Percentiles rank a stretch among this genome's conserved stretches.
Evolutionary conservation across 768 basidiomycete species (phyloP).

Genomic region (Suillus luteus): DNA sequence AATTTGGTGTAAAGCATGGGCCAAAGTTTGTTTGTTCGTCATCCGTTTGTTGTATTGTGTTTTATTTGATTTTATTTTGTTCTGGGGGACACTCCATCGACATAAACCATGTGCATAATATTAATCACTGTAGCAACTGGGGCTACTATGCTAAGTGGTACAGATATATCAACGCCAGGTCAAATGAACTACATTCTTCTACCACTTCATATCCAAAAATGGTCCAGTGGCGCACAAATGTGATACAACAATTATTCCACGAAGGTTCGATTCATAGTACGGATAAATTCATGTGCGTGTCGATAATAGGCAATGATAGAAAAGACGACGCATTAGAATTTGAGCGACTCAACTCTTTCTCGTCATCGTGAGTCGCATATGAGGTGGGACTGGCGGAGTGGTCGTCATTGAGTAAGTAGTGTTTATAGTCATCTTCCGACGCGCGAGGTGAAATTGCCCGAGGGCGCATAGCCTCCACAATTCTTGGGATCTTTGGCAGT

Average conservation of each 20-base stretch:
- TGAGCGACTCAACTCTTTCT: slow-evolving; percentile 19
- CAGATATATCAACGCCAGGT: neutral
- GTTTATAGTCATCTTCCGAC: slow-evolving; percentile 23
- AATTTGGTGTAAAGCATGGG: neutral
- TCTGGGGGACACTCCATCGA: neutral
- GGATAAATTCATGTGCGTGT: neutral
- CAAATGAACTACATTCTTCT: neutral
- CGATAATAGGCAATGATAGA: neutral
- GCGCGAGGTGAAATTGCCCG: slow-evolving; percentile 21
- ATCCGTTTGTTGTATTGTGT: neutral
- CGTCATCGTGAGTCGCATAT: slow-evolving; percentile 15
- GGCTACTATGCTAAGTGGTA: neutral
- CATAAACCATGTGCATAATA: neutral
- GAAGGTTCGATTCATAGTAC: neutral
- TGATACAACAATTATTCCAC: too few species aligned
- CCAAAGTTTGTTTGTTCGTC: neutral
- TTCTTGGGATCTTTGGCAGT: slow-evolving; percentile 42
- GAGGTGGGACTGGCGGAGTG: neutral
- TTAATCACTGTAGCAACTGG: neutral
- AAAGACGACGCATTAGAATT: slow-evolving; percentile 29
- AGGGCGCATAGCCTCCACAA: slow-evolving; percentile 33
- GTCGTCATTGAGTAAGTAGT: slow-evolving; percentile 21
- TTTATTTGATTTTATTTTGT: slow-evolving; percentile 1
- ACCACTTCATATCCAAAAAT: neutral
- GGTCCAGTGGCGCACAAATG: neutral